phyloP scores from a whole-genome alignment of 495 filamentous ascomycete species.

The Hypoxylon fuscum region DNA sequence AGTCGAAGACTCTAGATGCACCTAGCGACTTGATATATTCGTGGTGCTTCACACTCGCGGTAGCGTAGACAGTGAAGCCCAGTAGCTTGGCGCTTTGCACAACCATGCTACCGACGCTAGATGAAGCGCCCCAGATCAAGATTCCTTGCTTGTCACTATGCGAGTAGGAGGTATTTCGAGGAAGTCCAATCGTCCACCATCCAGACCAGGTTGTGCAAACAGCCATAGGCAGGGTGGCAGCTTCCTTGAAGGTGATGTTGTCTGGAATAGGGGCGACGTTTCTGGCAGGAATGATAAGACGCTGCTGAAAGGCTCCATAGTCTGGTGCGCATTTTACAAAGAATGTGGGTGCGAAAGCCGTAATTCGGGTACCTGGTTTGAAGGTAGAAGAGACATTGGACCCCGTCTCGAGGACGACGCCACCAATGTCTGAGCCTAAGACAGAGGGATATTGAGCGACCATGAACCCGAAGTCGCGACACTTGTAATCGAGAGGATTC shows the following conservation, averaged over 20 bases:
- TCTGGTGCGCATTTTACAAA: conserved; percentile 34
- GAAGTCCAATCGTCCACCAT: conserved; percentile 49
- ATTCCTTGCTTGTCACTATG: conserved; percentile 46
- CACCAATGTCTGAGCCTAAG: conserved; percentile 53
- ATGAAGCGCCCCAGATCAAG: conserved; percentile 61
- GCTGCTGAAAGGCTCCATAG: conserved; percentile 56
- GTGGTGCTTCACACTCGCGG: conserved; percentile 57
- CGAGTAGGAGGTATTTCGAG: conserved; percentile 42
- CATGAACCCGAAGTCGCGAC: conserved; percentile 52
- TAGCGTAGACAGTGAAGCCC: conserved; percentile 59
- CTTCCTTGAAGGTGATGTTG: conserved; percentile 53
- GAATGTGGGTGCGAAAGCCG: conserved; percentile 53
- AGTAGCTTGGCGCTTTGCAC: conserved; percentile 54
- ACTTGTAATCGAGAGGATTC: conserved; percentile 56
- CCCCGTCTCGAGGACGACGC: conserved; percentile 50
- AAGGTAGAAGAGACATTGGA: conserved; percentile 46
- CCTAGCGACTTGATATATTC: conserved; percentile 56
- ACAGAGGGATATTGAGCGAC: conserved; percentile 53
- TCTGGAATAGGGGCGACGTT: conserved; percentile 50
- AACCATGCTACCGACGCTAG: conserved; percentile 52
- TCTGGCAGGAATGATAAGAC: conserved; percentile 47
- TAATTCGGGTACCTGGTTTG: conserved; percentile 51
- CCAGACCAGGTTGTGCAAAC: conserved; percentile 39
- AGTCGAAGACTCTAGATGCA: conserved; percentile 60
- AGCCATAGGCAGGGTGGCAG: conserved; percentile 55